Percentiles rank a stretch among this genome's conserved stretches.
Evolutionary conservation across 2,329 filamentous ascomycete species (phyloP).

Genomic region (Triangularia verruculosa): DNA sequence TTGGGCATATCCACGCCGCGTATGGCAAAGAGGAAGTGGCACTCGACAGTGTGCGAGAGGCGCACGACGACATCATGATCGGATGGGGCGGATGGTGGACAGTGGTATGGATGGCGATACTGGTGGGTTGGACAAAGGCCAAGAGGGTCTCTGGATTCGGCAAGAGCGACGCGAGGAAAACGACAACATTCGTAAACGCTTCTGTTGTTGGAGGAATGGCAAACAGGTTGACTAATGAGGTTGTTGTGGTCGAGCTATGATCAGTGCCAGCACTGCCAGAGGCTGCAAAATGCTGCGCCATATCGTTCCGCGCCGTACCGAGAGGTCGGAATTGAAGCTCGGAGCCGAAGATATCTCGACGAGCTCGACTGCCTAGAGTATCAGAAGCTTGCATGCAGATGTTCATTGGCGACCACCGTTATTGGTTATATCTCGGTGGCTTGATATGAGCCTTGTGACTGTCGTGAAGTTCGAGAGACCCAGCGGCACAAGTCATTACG

Average conservation of each 20-base stretch:
- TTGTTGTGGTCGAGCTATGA: slow-evolving; percentile 13
- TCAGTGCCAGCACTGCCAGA: background rate
- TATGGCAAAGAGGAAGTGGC: slow-evolving; percentile 21
- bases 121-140: background rate
- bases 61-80: slow-evolving; percentile 8
- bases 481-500: too few relatives aligned
- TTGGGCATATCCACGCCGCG: slow-evolving; percentile 37
- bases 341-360: background rate
- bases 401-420: background rate
- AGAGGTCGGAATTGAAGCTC: background rate
- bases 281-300: background rate
- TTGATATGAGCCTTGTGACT: too few relatives aligned
- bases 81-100: slow-evolving; percentile 14
- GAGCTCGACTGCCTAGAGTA: background rate
- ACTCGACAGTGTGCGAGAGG: slow-evolving; percentile 14
- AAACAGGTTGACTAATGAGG: slow-evolving; percentile 6
- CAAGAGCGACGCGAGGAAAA: slow-evolving; percentile 3
- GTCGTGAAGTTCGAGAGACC: too few relatives aligned
- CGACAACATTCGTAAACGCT: slow-evolving; percentile 19
- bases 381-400: background rate
- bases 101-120: background rate
- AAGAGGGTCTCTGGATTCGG: background rate
- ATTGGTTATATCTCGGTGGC: background rate
- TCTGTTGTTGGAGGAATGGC: slow-evolving; percentile 17
- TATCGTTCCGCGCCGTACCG: background rate